Conservation (phyloP, 192 early-diverging fungal species). For the Bifiguratus adelaidae region DNA sequence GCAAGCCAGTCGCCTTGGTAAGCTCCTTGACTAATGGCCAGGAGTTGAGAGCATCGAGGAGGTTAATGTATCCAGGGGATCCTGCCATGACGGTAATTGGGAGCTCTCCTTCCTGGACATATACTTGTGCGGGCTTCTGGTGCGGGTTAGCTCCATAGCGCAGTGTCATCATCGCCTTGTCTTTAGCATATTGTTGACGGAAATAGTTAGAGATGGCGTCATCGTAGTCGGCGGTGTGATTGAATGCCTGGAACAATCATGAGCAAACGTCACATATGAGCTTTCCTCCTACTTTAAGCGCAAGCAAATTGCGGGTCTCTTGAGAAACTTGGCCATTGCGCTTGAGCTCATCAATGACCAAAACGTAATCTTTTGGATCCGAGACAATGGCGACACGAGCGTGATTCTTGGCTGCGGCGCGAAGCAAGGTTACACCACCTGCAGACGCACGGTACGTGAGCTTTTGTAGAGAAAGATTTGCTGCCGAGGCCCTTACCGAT, state of each 20-base stretch:
- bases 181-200: conserved; percentile 79
- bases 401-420: conserved; percentile 99
- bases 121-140: conserved; percentile 96
- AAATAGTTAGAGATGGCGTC: conserved; percentile 92
- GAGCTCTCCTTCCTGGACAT: conserved; percentile 60
- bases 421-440: conserved; percentile 94
- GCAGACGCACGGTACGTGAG: background rate
- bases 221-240: conserved; percentile 94
- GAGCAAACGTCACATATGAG: background rate
- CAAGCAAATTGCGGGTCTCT: conserved; percentile 64
- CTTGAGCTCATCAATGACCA: conserved; percentile 66
- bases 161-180: conserved; percentile 67
- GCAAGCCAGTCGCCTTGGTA: conserved; percentile 66
- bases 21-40: conserved; percentile 99
- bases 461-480: conserved; percentile 2
- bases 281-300: conserved; percentile 53
- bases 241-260: conserved; percentile 61
- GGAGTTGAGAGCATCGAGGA: conserved; percentile 92
- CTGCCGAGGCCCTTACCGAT: conserved; percentile 51
- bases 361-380: conserved; percentile 87
- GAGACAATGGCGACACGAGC: conserved; percentile 85
- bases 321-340: conserved; percentile 53
- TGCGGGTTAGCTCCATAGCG: conserved; percentile 99
- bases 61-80: conserved; percentile 96
- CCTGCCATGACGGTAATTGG: conserved; percentile 88